A percentile compares a stretch with the other conserved stretches of the same genome.
These are phyloP conservation scores for Cyberlindnera americana DNA, from an alignment of 805 yeast species.

Conservation along the genomic window DNA sequence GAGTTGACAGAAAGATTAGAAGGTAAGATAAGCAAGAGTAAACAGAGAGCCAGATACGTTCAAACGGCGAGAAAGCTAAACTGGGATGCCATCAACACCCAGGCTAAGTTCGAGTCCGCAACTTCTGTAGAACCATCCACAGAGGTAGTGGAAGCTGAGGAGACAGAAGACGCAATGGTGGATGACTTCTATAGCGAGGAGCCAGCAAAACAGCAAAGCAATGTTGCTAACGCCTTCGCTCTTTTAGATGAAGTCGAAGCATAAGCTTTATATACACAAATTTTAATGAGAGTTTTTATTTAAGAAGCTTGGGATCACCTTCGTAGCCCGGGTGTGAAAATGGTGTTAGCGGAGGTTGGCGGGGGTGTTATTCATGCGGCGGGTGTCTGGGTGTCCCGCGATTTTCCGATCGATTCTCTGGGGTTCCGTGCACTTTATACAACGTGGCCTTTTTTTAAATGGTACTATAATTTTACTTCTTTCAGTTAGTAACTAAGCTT, in stretches of 20 bases:
- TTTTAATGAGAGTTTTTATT: no score
- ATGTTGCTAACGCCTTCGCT: conserved; percentile 27
- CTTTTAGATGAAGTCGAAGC: conserved; percentile 32
- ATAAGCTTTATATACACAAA: conserved; percentile 10
- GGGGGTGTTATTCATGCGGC: not conserved
- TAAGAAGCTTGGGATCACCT: no score
- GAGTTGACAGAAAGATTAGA: conserved; percentile 53
- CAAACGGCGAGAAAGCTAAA: conserved; percentile 62
- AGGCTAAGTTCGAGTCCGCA: no score
- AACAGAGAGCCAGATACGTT: conserved; percentile 58
- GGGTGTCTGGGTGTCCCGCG: conserved; percentile 1
- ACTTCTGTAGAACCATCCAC: conserved; percentile 17
- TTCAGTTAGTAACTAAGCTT: no score
- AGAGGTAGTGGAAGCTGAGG: conserved; percentile 21
- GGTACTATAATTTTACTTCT: no score
- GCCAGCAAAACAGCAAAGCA: conserved; percentile 4
- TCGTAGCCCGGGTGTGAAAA: not conserved
- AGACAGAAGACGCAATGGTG: conserved; percentile 19
- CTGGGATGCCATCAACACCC: conserved; percentile 66
- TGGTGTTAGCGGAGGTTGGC: no score
- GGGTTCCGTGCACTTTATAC: not conserved
- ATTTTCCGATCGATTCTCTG: no score
- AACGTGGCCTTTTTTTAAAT: not conserved
- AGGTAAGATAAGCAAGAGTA: conserved; percentile 61
- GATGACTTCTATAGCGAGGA: conserved; percentile 25